These are phyloP conservation scores for Lojkania enalia DNA, from an alignment of 2,329 filamentous ascomycete species.

Conservation along the genomic window DNA sequence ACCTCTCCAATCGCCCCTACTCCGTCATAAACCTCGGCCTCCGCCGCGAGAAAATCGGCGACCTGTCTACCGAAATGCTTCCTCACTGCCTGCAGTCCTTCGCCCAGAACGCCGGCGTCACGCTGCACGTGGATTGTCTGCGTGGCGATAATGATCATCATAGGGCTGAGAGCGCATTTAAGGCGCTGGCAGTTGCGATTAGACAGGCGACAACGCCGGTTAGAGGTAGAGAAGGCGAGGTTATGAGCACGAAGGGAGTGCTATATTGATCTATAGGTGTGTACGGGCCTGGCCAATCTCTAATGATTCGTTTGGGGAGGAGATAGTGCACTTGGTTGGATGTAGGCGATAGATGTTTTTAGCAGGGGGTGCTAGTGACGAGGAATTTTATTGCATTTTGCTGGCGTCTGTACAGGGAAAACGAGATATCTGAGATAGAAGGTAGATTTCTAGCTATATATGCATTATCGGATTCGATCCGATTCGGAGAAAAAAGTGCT, in stretches of 20 bases:
- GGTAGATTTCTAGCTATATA: too few relatives aligned
- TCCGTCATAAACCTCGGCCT: conserved; percentile 82
- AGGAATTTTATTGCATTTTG: too few relatives aligned
- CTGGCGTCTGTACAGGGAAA: too few relatives aligned
- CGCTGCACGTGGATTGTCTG: conserved; percentile 92
- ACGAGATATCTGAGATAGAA: too few relatives aligned
- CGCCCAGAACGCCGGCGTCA: conserved; percentile 84
- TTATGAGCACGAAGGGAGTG: conserved; percentile 95
- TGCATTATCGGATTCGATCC: too few relatives aligned
- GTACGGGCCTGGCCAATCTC: too few relatives aligned
- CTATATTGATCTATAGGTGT: conserved; percentile 58
- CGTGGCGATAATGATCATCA: conserved; percentile 95
- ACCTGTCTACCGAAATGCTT: conserved; percentile 78
- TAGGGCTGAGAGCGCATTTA: conserved; percentile 94
- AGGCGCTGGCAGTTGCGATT: conserved; percentile 88
- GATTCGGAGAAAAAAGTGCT: too few relatives aligned
- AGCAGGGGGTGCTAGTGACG: too few relatives aligned
- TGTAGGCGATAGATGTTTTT: too few relatives aligned
- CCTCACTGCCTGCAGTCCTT: conserved; percentile 95
- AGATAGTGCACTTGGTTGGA: too few relatives aligned
- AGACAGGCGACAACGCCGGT: conserved; percentile 74
- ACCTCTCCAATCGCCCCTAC: conserved; percentile 90
- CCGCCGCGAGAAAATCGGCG: conserved; percentile 88
- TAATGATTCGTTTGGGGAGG: too few relatives aligned
- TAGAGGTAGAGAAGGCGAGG: conserved; percentile 82